Evolutionary conservation across 202 grass and related monocot species (phyloP), one percentile per base, ranked within the genome.

Genomic region (Eragrostis tef): DNA sequence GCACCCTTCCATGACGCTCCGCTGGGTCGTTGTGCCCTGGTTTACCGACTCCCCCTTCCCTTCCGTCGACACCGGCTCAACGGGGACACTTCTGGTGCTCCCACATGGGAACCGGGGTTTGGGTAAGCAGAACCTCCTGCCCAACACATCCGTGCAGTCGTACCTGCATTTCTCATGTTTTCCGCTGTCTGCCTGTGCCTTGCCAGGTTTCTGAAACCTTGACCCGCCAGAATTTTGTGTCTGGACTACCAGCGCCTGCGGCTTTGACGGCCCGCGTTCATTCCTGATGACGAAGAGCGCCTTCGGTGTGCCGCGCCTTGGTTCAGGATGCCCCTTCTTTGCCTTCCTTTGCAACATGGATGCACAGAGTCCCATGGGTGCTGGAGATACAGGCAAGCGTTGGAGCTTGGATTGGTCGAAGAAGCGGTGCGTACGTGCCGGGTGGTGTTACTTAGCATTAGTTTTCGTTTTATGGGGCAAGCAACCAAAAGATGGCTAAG

Each of bases 331-430:
- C 58, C 9, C 56, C 71, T 9, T 54, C 57, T 48, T 76, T 15
- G 64, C n/a, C 71, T 22, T 64, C 8, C 46, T 51, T 9, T n/a
- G 77, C 77, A 85, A 0, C 87, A 85, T 58, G 46, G 87, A 89
- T 13, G 22, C 57, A 58, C 87, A 89, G 48, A 81, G 82, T 2
- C 87, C 87, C 87, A 89, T 89, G 20, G 64, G n/a, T 5, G 34
- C 46, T 47, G 45, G 11, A 48, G 67, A n/a, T 56, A 42, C 15
- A 26, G 4, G 24, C 63, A 16, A 53, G 19, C 22, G 45, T 48
- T 26, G 44, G 42, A 62, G 5, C 0, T 58, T n/a, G 17, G 43
- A 56, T 6, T 5, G 20, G 5, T 9, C 6, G 54, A 81, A 49
- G 52, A 9, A 20, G 17, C 17, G 7, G 45, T 80, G 52, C 52